Evolutionary conservation across 192 early-diverging fungal genomes (phyloP).

Genomic region (Lobulomyces angularis): DNA sequence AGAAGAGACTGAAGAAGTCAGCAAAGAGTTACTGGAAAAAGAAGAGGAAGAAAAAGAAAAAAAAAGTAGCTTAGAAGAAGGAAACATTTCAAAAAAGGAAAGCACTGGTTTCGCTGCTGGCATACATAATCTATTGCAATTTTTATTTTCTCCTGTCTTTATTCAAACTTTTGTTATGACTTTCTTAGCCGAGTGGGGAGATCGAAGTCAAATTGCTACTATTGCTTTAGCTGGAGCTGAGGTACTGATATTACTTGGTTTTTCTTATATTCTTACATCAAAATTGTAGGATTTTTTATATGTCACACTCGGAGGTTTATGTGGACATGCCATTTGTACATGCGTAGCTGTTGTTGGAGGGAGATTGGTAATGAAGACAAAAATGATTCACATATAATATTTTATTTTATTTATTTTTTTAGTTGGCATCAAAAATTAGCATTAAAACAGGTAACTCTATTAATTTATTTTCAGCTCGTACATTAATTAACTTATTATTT

Average conservation of each 20-base stretch:
- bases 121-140: conserved; percentile 48
- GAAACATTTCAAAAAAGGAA: conserved; percentile 15
- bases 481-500: neutral
- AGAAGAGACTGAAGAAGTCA: conserved; percentile 85
- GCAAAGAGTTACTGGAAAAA: conserved; percentile 69
- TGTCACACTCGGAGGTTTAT: conserved; percentile 75
- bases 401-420: conserved; percentile 6
- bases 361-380: conserved; percentile 37
- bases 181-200: conserved; percentile 97
- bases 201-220: conserved; percentile 90
- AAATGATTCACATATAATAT: neutral
- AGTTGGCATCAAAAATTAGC: conserved; percentile 67
- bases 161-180: conserved; percentile 92
- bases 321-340: conserved; percentile 88
- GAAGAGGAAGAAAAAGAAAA: conserved; percentile 32
- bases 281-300: conserved; percentile 64
- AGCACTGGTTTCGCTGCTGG: neutral
- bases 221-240: conserved; percentile 91
- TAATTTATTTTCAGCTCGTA: neutral
- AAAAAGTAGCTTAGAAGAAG: conserved; percentile 48
- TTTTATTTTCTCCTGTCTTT: conserved; percentile 81
- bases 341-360: conserved; percentile 89
- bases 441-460: conserved; percentile 60
- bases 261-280: conserved; percentile 1
- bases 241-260: conserved; percentile 17